Evolutionary conservation across 371 early-diverging fungal species (phyloP).

Genomic region (Apophysomyces variabilis): DNA sequence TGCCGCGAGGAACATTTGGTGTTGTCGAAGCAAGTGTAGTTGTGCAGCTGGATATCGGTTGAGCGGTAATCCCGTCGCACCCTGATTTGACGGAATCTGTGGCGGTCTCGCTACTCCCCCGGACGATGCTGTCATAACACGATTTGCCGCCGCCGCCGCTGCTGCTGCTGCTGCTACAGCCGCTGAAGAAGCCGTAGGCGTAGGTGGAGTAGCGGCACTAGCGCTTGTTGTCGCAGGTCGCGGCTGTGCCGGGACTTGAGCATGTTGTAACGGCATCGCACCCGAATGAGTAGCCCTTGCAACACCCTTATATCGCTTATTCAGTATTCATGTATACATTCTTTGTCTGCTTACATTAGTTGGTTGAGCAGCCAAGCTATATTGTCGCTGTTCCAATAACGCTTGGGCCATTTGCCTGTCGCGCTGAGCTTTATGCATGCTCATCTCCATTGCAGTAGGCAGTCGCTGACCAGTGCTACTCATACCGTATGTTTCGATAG

Average conservation of each 20-base stretch:
- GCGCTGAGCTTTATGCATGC: conserved; percentile 70
- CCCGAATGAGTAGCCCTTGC: conserved; percentile 17
- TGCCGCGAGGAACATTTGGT: conserved; percentile 34
- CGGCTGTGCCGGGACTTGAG: conserved; percentile 28
- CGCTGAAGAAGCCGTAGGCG: conserved; percentile 27
- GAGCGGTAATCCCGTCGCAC: conserved; percentile 16
- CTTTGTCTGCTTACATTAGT: conserved; percentile 34
- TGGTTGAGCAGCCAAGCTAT: conserved; percentile 50
- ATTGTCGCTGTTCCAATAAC: conserved; percentile 69
- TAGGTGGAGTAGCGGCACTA: conserved; percentile 17
- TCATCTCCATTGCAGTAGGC: conserved; percentile 75
- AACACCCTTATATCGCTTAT: conserved; percentile 19
- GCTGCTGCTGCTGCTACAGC: conserved; percentile 40
- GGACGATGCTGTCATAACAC: conserved; percentile 10
- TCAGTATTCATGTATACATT: neutral
- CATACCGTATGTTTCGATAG: conserved; percentile 52
- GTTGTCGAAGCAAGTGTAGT: conserved; percentile 49
- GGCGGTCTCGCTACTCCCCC: conserved; percentile 23
- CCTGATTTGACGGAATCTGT: conserved; percentile 28
- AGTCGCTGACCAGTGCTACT: conserved; percentile 54
- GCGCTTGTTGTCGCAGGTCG: conserved; percentile 33
- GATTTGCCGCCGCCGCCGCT: conserved; percentile 29
- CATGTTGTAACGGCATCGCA: conserved; percentile 11
- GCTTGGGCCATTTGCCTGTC: conserved; percentile 75
- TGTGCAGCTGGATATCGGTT: conserved; percentile 55